Conservation (phyloP, 2,329 filamentous ascomycete species). For the Penicillium aurantiogriseum region DNA sequence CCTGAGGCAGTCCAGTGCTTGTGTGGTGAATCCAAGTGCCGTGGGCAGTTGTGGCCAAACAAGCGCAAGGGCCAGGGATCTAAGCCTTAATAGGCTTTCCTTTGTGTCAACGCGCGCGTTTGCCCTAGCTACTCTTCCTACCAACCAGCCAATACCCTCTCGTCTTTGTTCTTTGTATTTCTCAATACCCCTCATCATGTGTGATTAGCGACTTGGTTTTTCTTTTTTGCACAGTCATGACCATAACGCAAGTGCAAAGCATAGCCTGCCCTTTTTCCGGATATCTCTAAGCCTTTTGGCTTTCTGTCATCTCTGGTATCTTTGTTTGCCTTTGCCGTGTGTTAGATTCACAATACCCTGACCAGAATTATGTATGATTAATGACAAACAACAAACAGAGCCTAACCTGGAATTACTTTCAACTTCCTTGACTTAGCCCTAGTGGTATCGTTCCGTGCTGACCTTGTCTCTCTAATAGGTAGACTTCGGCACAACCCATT, state of each 20-base stretch:
- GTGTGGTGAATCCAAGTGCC: conserved; percentile 46
- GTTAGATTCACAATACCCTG: not conserved
- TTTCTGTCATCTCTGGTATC: not conserved
- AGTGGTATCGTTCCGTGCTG: not conserved
- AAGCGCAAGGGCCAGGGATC: conserved; percentile 33
- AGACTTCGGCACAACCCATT: too few species aligned
- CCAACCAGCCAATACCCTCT: not conserved
- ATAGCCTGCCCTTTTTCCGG: not conserved
- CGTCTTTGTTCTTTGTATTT: not conserved
- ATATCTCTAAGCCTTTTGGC: not conserved
- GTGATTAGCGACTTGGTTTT: not conserved
- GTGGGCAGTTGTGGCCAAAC: conserved; percentile 46
- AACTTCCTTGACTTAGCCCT: not conserved
- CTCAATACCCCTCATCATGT: not conserved
- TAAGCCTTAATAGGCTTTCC: conserved; percentile 1
- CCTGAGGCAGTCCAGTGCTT: conserved; percentile 44
- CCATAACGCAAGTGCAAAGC: not conserved
- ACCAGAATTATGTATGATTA: not conserved
- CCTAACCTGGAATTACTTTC: not conserved
- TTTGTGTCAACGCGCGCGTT: not conserved
- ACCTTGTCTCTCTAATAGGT: not conserved
- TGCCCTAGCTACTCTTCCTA: not conserved
- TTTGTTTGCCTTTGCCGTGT: not conserved
- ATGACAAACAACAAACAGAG: not conserved
- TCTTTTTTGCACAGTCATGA: not conserved